phyloP scores from a whole-genome alignment of 2,329 filamentous ascomycete species.

The Rhynchosporium agropyri region DNA sequence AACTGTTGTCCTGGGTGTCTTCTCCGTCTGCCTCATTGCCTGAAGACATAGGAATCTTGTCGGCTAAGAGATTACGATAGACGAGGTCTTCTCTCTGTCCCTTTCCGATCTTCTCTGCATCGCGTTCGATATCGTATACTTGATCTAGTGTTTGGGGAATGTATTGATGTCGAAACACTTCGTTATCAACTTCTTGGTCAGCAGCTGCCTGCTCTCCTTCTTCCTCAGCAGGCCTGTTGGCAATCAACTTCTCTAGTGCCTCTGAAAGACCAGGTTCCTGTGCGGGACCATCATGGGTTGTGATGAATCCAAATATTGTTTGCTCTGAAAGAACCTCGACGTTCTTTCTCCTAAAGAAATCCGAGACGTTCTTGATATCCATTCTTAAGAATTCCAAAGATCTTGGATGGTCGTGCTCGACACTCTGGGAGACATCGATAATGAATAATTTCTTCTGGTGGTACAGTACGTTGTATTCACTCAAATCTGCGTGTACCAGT shows the following conservation, averaged over 20 bases:
- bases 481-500: slow-evolving; percentile 93
- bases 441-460: slow-evolving; percentile 81
- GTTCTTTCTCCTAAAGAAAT: slow-evolving; percentile 87
- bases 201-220: slow-evolving; percentile 55
- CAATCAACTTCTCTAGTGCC: slow-evolving; percentile 68
- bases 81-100: slow-evolving; percentile 78
- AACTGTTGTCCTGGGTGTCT: slow-evolving; percentile 45
- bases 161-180: slow-evolving; percentile 94
- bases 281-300: slow-evolving; percentile 58
- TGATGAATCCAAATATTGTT: slow-evolving; percentile 83
- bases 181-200: slow-evolving; percentile 76
- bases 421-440: slow-evolving; percentile 96
- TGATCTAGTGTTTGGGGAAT: slow-evolving; percentile 95
- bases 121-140: slow-evolving; percentile 93
- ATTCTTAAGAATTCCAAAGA: slow-evolving; percentile 93
- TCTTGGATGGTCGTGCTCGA: slow-evolving; percentile 93
- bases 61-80: slow-evolving; percentile 82
- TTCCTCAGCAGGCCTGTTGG: slow-evolving; percentile 57
- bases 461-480: slow-evolving; percentile 97
- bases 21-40: slow-evolving; percentile 46
- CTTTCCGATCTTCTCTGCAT: slow-evolving; percentile 74
- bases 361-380: slow-evolving; percentile 96
- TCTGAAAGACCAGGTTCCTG: slow-evolving; percentile 63
- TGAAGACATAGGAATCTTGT: slow-evolving; percentile 54
- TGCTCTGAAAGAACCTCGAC: slow-evolving; percentile 81